phyloP scores from a whole-genome alignment of 768 basidiomycete genomes.

The Amanita subjunquillea region DNA sequence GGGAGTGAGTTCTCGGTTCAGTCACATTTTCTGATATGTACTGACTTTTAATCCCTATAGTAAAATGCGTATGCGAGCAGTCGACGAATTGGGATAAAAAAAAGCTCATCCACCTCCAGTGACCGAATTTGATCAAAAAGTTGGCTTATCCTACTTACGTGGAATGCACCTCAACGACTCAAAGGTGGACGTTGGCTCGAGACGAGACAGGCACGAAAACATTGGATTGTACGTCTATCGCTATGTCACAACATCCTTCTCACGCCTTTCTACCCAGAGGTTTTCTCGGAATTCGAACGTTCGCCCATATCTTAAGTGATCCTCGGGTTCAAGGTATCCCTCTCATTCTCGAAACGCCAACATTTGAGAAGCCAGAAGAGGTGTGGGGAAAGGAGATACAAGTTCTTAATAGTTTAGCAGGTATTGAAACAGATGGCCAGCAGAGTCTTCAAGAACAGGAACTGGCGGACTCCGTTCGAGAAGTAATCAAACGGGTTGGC shows the following conservation, averaged over 20 bases:
- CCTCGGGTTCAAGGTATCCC: slow-evolving; percentile 59
- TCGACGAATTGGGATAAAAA: not conserved
- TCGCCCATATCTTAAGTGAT: slow-evolving; percentile 60
- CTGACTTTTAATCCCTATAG: slow-evolving; percentile 8
- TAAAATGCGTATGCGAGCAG: slow-evolving; percentile 13
- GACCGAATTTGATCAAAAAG: slow-evolving; percentile 49
- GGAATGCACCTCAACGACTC: slow-evolving; percentile 88
- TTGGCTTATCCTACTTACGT: slow-evolving; percentile 65
- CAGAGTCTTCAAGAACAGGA: not conserved
- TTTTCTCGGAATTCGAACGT: slow-evolving; percentile 50
- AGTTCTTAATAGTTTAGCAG: slow-evolving; percentile 23
- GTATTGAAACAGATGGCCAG: not conserved
- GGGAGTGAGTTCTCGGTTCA: slow-evolving; percentile 41
- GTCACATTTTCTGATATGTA: not conserved
- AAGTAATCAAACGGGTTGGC: not conserved
- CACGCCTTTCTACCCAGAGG: slow-evolving; percentile 34
- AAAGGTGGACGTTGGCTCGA: slow-evolving; percentile 51
- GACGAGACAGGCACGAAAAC: slow-evolving; percentile 76
- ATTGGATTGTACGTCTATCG: slow-evolving; percentile 57
- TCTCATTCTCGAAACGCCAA: slow-evolving; percentile 76
- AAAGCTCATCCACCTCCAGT: slow-evolving; percentile 25
- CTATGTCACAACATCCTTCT: not conserved
- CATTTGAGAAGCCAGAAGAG: slow-evolving; percentile 45
- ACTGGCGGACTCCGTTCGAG: not conserved
- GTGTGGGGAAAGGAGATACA: slow-evolving; percentile 71